Base-by-base conservation (phyloP, 169 alveolate genomes). In the Neospora caninum region DNA sequence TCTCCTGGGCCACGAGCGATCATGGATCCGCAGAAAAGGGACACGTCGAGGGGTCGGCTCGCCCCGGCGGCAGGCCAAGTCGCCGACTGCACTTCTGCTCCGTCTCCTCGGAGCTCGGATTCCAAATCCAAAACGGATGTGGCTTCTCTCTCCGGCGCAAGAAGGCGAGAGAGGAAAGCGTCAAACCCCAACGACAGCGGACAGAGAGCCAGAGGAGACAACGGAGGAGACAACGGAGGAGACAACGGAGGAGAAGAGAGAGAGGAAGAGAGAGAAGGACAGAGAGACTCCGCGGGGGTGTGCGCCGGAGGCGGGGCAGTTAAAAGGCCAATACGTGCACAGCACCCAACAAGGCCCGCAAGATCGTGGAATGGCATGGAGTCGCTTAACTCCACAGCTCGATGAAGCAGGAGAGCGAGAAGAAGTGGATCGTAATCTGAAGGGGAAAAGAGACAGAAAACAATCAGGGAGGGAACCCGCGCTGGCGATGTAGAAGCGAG, bases 371-470 rank as follows among this genome's bases (percentile, higher is more conserved):
- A 41, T 0, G 89, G 22, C 69, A 82, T 41, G 38, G 0, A 7
- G 67, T 42, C 16, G 18, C 13, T 36, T 20, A 6, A 1, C 89
- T 43, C 41, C 31, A 82, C 36, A 22, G 89, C 64, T 9, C 54
- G 38, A 20, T 39, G 39, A 27, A 82, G 89, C 6, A 82, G 53
- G 38, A 82, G 89, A 25, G 89, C 2, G 53, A 82, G 64, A 39
- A 82, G 67, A 38, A 82, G 89, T 7, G 89, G 89, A 36, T 82
- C 89, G 38, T 82, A 82, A 25, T 42, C 89, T 82, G 89, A 18
- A 42, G n/a, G n/a, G n/a, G 84, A n/a, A 31, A 31, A 22, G 39
- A 4, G 43, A 73, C 25, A 36, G 45, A 73, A 43, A 73, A n/a
- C n/a, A n/a, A 20, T 41, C 39, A 73, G 34, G 73, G 73, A 16